Evolutionary conservation across 139 green algal species (phyloP).

Genomic region (Eudorina sp.): DNA sequence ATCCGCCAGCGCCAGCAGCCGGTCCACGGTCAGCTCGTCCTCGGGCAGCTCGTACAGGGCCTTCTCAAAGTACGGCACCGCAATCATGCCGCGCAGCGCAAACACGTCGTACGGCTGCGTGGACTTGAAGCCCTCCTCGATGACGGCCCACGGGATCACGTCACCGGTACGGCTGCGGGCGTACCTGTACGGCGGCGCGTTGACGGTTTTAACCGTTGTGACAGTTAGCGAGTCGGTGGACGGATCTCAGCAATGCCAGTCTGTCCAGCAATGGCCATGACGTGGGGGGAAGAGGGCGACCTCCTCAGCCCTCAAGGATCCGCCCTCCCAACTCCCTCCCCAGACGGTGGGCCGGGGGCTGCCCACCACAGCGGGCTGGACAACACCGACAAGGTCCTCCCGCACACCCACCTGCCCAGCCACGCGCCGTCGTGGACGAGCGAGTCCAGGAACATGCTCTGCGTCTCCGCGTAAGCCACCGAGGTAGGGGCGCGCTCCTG

Average conservation of each 20-base stretch:
- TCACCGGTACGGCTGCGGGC: conserved; percentile 54
- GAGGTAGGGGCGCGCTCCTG: conserved; percentile 75
- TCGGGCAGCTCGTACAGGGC: conserved; percentile 80
- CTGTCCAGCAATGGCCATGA: too few species aligned
- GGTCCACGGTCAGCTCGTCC: conserved; percentile 61
- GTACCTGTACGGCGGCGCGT: conserved; percentile 28
- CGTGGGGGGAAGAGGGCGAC: too few species aligned
- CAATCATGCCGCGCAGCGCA: conserved; percentile 78
- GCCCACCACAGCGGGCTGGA: too few species aligned
- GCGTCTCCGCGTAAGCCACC: conserved; percentile 85
- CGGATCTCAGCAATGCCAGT: too few species aligned
- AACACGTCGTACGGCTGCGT: conserved; percentile 78
- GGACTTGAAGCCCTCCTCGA: conserved; percentile 73
- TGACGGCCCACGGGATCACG: conserved; percentile 75
- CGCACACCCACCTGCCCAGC: conserved; percentile 76
- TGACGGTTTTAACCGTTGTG: not conserved
- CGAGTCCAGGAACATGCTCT: conserved; percentile 81
- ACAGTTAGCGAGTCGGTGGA: too few species aligned
- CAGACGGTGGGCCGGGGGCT: too few species aligned
- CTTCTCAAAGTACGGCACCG: conserved; percentile 90
- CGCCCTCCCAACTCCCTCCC: too few species aligned
- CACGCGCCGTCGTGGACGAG: conserved; percentile 79
- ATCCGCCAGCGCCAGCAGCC: conserved; percentile 77
- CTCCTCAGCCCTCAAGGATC: too few species aligned
- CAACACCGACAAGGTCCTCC: too few species aligned